Base-by-base conservation (phyloP, 2,329 filamentous ascomycete species). In the Xylaria multiplex region DNA sequence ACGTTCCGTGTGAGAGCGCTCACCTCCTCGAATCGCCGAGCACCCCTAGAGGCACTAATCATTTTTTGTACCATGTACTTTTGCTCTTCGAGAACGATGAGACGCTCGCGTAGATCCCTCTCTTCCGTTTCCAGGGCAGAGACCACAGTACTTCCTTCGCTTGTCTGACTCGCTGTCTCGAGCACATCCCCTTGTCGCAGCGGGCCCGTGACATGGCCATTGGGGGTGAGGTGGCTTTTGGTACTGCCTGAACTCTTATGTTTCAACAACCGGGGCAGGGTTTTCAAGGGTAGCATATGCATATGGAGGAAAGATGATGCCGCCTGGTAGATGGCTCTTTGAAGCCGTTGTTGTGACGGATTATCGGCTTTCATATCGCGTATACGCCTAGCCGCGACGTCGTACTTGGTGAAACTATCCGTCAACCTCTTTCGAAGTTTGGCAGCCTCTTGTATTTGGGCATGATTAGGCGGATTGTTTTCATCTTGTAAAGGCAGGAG, bases 81-180 rank as follows among this genome's bases (percentile, higher is more conserved):
- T 77, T 97, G 94, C 79, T 97, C 94, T 77, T 97, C 93, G 0
- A 97, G 84, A 6, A 97, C 90, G 35, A 96, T 91, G 13, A 97
- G 81, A 3, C 89, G 84, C 74, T 97, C 93, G 16, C 91, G 87
- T 1, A 96, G 81, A 22, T 92, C 88, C 76, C 93, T 95, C 77
- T 97, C 93, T 76, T 97, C 93, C 0, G 86, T 87, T 78, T 97
- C 93, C 4, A 97, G 79, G 40, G 83, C 81, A 9, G 84, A 86
- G 0, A 86, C 81, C 0, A 82, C 81, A 14, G 84, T 87, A 74
- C 84, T 86, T 1, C 80, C 78, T 66, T 87, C 85, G 72, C 81
- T 83, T 1, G 74, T 81, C 49, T 83, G 76, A 67, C 84, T 87
- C 0, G 81, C 81, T 5, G 83, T 84, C 60, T 87, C 84, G 1